These are phyloP conservation scores for Aspergillus biplanus DNA, from an alignment of 495 filamentous ascomycete genomes.

Conservation along the genomic window DNA sequence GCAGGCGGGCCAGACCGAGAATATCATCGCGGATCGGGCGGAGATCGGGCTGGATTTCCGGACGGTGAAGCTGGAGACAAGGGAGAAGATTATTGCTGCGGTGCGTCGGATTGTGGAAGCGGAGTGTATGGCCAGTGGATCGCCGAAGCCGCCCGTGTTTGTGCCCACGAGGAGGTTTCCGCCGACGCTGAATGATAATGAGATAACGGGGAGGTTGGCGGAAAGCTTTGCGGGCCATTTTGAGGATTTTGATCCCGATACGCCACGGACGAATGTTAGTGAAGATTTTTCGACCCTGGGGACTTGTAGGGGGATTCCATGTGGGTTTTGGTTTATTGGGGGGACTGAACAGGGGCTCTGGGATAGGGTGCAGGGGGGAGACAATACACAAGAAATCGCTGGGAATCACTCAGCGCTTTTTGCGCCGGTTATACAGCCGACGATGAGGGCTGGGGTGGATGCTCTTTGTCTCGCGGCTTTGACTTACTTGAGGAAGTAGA, in stretches of 20 bases:
- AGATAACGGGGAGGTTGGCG: slow-evolving; percentile 32
- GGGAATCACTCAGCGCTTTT: slow-evolving; percentile 65
- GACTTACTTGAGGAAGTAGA: slow-evolving; percentile 39
- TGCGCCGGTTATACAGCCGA: slow-evolving; percentile 65
- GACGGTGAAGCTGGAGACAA: slow-evolving; percentile 41
- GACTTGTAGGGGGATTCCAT: slow-evolving; percentile 39
- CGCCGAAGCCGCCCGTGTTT: slow-evolving; percentile 47
- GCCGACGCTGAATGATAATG: slow-evolving; percentile 45
- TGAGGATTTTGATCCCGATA: slow-evolving; percentile 44
- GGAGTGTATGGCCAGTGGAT: slow-evolving; percentile 52
- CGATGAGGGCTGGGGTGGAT: slow-evolving; percentile 59
- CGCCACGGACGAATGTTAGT: slow-evolving; percentile 40
- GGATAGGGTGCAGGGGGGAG: slow-evolving; percentile 40
- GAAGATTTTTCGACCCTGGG: slow-evolving; percentile 53
- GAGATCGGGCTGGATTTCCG: slow-evolving; percentile 53
- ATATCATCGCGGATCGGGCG: slow-evolving; percentile 54
- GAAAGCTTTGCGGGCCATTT: slow-evolving; percentile 43
- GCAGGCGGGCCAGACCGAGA: slow-evolving; percentile 56
- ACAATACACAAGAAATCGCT: slow-evolving; percentile 36
- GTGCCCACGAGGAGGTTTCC: slow-evolving; percentile 50
- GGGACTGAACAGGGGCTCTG: slow-evolving; percentile 46
- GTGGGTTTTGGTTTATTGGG: slow-evolving; percentile 52
- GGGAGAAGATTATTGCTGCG: slow-evolving; percentile 42
- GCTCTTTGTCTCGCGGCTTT: slow-evolving; percentile 60
- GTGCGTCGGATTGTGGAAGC: slow-evolving; percentile 55